A percentile compares a stretch with the other conserved stretches of the same genome.
phyloP scores from a whole-genome alignment of 2,329 filamentous ascomycete genomes.

The Aspergillus hortae region DNA sequence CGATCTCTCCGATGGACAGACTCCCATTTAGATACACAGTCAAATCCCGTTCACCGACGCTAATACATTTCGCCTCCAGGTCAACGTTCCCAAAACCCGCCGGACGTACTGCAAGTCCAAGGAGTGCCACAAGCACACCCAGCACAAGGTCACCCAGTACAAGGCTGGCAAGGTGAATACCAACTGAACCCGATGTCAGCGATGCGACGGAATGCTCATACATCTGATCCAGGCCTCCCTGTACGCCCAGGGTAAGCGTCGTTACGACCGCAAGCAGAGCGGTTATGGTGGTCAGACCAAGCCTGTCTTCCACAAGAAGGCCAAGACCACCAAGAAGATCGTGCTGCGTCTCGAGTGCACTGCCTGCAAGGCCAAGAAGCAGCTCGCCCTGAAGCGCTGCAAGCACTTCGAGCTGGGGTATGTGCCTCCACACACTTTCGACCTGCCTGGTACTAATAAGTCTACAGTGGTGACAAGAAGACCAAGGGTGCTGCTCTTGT shows the following conservation, averaged over 20 bases:
- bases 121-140: slow-evolving; percentile 88
- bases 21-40: slow-evolving; percentile 5
- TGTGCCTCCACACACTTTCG: slow-evolving; percentile 36
- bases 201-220: slow-evolving; percentile 21
- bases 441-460: slow-evolving; percentile 39
- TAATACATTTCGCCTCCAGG: slow-evolving; percentile 51
- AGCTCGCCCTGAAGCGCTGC: slow-evolving; percentile 98
- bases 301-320: slow-evolving; percentile 99
- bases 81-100: slow-evolving; percentile 98
- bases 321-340: slow-evolving; percentile 99
- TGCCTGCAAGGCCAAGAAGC: slow-evolving; percentile 95
- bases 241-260: slow-evolving; percentile 98
- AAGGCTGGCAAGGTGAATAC: slow-evolving; percentile 80
- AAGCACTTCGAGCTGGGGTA: slow-evolving; percentile 99
- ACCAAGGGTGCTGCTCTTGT: slow-evolving; percentile 99
- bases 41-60: slow-evolving; percentile 14
- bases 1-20: slow-evolving; percentile 14
- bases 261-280: slow-evolving; percentile 98
- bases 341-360: slow-evolving; percentile 98
- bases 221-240: slow-evolving; percentile 65
- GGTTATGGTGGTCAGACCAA: slow-evolving; percentile 99
- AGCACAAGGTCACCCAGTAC: slow-evolving; percentile 94
- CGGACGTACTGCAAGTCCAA: slow-evolving; percentile 98
- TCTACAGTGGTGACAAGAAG: slow-evolving; percentile 98
- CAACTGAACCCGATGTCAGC: slow-evolving; percentile 14